Conservation (phyloP, 495 filamentous ascomycete genomes). For the Podospora conica region DNA sequence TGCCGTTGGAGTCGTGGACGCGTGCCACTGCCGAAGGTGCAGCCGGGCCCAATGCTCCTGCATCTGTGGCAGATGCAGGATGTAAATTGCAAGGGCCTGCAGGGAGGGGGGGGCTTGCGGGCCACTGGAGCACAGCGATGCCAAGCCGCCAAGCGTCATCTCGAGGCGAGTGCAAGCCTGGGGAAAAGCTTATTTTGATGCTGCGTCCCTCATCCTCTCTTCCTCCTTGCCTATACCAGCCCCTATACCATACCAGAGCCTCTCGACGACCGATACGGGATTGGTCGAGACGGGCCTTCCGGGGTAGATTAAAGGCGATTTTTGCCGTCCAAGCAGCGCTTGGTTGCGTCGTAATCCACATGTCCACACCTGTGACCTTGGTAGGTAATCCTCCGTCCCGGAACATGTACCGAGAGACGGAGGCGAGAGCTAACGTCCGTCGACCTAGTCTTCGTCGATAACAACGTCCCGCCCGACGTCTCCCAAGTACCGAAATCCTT, state of each 20-base stretch:
- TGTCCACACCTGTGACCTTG: not conserved
- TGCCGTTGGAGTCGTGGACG: not conserved
- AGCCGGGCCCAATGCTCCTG: not conserved
- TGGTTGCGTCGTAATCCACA: conserved; percentile 11
- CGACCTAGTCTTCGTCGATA: too few species aligned
- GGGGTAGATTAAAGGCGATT: conserved; percentile 17
- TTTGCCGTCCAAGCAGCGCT: conserved; percentile 18
- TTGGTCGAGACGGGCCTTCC: conserved; percentile 9
- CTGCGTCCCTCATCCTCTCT: not conserved
- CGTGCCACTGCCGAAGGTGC: conserved; percentile 8
- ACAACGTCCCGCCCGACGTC: not conserved
- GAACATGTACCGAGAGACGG: conserved; percentile 8
- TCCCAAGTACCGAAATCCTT: conserved; percentile 8
- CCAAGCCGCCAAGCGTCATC: not conserved
- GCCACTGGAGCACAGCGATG: not conserved
- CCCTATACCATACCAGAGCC: not conserved
- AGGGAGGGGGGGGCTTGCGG: not conserved
- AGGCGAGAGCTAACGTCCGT: too few species aligned
- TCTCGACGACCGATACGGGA: not conserved
- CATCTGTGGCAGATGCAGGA: not conserved
- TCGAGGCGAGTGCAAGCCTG: not conserved
- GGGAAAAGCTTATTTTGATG: conserved; percentile 10
- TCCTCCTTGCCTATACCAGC: not conserved
- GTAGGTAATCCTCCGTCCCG: not conserved
- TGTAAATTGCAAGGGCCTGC: not conserved